Evolutionary conservation across 1,284 basidiomycete species (phyloP).

Genomic region (Trichosporon sp.): DNA sequence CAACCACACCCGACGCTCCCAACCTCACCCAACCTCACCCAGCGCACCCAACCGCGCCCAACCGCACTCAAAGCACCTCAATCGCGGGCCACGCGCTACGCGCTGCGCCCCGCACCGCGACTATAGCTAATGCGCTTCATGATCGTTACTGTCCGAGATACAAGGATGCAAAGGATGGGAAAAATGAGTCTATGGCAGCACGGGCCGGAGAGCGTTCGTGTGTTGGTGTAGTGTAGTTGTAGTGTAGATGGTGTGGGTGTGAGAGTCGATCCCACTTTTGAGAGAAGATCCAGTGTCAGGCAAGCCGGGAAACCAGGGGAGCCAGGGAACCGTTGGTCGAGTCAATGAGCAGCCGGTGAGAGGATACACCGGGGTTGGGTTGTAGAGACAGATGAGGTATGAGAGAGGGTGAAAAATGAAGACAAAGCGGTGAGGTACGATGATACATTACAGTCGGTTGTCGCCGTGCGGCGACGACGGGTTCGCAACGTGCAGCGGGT

Average conservation of each 20-base stretch:
- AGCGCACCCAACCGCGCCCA: no score
- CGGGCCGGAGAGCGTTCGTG: background rate
- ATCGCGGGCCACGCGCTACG: no score
- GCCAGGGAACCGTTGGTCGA: no score
- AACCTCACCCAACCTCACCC: no score
- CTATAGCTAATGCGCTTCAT: no score
- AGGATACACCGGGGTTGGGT: no score
- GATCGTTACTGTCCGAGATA: background rate
- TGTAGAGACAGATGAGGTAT: background rate
- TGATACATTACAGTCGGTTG: background rate
- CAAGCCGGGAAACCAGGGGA: background rate
- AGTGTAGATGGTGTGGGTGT: background rate
- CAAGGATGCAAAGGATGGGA: background rate
- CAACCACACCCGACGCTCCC: no score
- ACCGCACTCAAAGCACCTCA: no score
- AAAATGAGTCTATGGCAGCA: background rate
- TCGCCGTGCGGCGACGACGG: constrained; percentile 5
- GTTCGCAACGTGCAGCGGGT: constrained; percentile 28
- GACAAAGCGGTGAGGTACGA: background rate
- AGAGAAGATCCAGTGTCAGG: no score
- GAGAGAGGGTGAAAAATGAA: background rate
- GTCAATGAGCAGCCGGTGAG: no score
- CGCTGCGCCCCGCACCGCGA: no score
- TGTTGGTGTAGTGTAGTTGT: background rate
- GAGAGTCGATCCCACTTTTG: background rate